These are phyloP conservation scores for Abrus precatorius DNA, from an alignment of 306 rosid species.

Conservation along the genomic window DNA sequence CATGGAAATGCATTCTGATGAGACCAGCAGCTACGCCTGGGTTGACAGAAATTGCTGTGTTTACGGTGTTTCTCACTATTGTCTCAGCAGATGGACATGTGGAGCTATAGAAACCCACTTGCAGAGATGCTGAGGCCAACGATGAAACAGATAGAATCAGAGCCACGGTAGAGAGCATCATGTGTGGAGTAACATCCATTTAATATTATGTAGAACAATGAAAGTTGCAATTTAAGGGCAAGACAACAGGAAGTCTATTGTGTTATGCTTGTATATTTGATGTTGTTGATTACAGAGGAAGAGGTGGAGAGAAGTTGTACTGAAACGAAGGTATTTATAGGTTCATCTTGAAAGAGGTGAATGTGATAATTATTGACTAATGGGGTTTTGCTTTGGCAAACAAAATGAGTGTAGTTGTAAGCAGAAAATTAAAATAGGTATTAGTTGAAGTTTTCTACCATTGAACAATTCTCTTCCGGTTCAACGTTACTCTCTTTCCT, in stretches of 20 bases:
- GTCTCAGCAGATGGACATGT: conserved; percentile 45
- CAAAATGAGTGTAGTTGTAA: too few species aligned
- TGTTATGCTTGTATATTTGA: neutral
- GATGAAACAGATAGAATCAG: conserved; percentile 20
- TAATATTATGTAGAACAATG: neutral
- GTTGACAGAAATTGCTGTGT: conserved; percentile 40
- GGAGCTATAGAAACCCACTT: conserved; percentile 37
- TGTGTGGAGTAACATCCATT: neutral
- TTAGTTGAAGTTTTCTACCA: conserved; percentile 10
- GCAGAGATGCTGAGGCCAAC: conserved; percentile 28
- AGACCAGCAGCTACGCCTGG: conserved; percentile 44
- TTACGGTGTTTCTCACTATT: conserved; percentile 24
- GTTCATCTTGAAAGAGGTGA: neutral
- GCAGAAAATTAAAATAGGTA: neutral
- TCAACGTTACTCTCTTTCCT: neutral
- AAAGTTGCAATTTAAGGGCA: neutral
- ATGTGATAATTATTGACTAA: neutral
- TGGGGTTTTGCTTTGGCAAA: neutral
- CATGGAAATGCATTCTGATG: conserved; percentile 45
- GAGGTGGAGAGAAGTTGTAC: neutral
- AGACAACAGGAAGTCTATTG: neutral
- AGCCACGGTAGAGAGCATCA: neutral
- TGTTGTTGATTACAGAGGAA: neutral
- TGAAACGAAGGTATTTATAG: conserved; percentile 22
- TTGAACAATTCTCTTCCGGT: conserved; percentile 30